Evolutionary conservation across 768 basidiomycete genomes (phyloP), one percentile per base, ranked within the genome.

Genomic region (Pholiota molesta): DNA sequence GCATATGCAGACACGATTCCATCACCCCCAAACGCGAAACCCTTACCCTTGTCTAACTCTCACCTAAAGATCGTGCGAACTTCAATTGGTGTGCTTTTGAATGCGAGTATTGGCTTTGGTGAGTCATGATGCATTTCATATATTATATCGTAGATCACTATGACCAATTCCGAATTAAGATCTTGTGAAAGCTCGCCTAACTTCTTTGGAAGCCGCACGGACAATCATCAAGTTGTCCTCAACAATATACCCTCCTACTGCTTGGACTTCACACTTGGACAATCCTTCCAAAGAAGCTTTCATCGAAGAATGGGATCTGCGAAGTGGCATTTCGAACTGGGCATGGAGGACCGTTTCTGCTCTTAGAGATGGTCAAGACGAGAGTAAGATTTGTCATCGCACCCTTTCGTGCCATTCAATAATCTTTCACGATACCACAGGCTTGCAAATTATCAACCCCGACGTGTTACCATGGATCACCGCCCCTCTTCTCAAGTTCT

Each of bases 81-180:
- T 7, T 83, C 90, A 2, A 83, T 95, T 59, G 94, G 93, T 6
- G 87, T 90, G 23, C 79, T 95, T n/a, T 75, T 95, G 52, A 95
- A 95, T 69, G 85, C 87, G 13, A 87, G 88, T 65, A 78, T 95
- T 45, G 88, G 87, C 58, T 93, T 86, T 71, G 91, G 94, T 92
- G 66, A 57, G 84, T 61, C 23, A 37, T 4, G 8, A 52, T 17
- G 29, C 17, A n/a, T 3, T 53, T 21, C 31, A 55, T 21, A 10
- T 55, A 6, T 3, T 2, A 14, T 26, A 9, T 2, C 33, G 19
- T 21, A 16, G 28, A n/a, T 55, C 40, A 56, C 55, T 19, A 10
- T 61, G 28, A 60, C 28, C 42, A 59, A 33, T 55, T 61, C 16
- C 26, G 54, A 21, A 19, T 53, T 44, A 67, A 95, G 93, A 92